A percentile compares a stretch with the other conserved stretches of the same genome.
phyloP scores from a whole-genome alignment of 2,329 filamentous ascomycete species.

The Ampelomyces quisqualis region DNA sequence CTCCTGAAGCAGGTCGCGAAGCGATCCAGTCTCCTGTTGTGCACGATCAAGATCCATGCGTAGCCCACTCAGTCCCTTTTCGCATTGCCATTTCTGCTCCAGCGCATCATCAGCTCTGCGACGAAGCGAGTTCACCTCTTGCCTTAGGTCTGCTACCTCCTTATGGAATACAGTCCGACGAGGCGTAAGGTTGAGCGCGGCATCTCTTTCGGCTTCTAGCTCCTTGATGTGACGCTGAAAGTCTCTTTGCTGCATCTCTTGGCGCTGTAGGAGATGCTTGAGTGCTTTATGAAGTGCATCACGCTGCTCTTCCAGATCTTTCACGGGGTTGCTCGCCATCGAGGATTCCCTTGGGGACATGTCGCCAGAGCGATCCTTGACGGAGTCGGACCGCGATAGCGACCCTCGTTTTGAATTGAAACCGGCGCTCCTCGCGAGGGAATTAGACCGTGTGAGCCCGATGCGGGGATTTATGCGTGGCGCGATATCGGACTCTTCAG shows the following conservation, averaged over 20 bases:
- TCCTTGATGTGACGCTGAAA: conserved; percentile 77
- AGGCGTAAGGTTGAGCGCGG: conserved; percentile 67
- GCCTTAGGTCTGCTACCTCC: conserved; percentile 76
- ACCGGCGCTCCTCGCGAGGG: conserved; percentile 58
- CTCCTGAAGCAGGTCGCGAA: conserved; percentile 75
- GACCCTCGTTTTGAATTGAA: conserved; percentile 46
- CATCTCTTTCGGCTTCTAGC: conserved; percentile 76
- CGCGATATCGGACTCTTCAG: conserved; percentile 56
- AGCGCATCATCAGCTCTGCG: conserved; percentile 89
- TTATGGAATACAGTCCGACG: conserved; percentile 77
- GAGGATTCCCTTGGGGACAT: conserved; percentile 60
- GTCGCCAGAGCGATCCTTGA: conserved; percentile 39
- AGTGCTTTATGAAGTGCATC: conserved; percentile 88
- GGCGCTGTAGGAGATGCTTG: conserved; percentile 79
- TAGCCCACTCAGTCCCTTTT: conserved; percentile 81
- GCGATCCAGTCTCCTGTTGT: conserved; percentile 85
- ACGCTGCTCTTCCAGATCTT: conserved; percentile 90
- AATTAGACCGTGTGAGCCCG: conserved; percentile 66
- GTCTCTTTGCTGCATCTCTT: conserved; percentile 80
- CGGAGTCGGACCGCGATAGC: conserved; percentile 54
- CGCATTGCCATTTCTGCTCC: conserved; percentile 93
- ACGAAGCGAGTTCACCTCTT: conserved; percentile 81
- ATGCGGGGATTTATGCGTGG: conserved; percentile 39
- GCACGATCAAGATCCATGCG: conserved; percentile 97
- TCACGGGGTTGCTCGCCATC: conserved; percentile 54